Evolutionary conservation across 2,329 filamentous ascomycete genomes (phyloP).

Genomic region (Fusarium zealandicum): DNA sequence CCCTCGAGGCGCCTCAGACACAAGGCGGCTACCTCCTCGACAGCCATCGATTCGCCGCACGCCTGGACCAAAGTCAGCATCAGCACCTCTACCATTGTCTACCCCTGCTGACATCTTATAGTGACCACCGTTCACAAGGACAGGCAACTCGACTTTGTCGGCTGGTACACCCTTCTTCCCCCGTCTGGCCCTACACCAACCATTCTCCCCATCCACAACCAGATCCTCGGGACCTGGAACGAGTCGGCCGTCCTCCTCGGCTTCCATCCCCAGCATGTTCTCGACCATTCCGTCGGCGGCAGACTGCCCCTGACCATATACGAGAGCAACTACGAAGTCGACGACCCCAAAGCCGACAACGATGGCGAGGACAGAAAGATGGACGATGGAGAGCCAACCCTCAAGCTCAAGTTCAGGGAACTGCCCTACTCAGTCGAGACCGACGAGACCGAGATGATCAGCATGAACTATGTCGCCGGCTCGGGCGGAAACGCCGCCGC

Average conservation of each 20-base stretch:
- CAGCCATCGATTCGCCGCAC: constrained; percentile 74
- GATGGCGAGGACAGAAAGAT: constrained; percentile 74
- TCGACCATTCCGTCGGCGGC: constrained; percentile 68
- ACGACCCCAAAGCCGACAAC: constrained; percentile 57
- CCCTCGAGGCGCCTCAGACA: constrained; percentile 51
- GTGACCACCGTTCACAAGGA: constrained; percentile 89
- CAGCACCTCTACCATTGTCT: neutral
- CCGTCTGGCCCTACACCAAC: constrained; percentile 72
- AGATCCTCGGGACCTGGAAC: constrained; percentile 77
- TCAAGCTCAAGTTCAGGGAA: constrained; percentile 79
- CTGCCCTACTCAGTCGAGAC: constrained; percentile 90
- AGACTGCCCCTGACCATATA: constrained; percentile 91
- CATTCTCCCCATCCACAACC: constrained; percentile 78
- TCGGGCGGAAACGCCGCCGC: constrained; percentile 80
- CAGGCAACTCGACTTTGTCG: constrained; percentile 83
- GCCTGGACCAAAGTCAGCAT: constrained; percentile 82
- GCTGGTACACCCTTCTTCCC: constrained; percentile 86
- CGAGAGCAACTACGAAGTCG: constrained; percentile 81
- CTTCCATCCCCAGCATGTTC: constrained; percentile 75
- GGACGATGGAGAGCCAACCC: constrained; percentile 65
- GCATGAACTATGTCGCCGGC: constrained; percentile 89
- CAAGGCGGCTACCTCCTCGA: constrained; percentile 70
- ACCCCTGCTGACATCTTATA: constrained; percentile 47
- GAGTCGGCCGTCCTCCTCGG: constrained; percentile 88
- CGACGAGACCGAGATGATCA: constrained; percentile 96